A percentile compares a stretch with the other conserved stretches of the same genome.
Conservation (phyloP, 2,329 filamentous ascomycete genomes). For the Fusarium xylarioides region DNA sequence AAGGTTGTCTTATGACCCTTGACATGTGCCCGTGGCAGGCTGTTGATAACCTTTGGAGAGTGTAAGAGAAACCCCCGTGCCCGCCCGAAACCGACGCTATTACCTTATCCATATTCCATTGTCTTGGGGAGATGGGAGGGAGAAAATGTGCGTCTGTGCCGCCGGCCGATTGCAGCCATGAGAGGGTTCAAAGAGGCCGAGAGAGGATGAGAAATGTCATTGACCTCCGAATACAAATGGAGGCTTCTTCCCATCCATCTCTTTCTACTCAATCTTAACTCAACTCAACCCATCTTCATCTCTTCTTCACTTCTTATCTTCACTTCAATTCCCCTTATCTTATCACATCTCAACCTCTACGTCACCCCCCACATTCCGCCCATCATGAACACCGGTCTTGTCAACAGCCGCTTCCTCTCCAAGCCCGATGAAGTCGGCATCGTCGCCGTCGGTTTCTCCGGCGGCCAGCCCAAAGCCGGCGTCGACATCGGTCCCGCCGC, state of each 20-base stretch:
- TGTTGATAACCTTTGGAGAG: neutral
- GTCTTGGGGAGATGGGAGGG: constrained; percentile 6
- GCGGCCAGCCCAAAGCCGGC: constrained; percentile 89
- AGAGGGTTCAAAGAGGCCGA: constrained; percentile 18
- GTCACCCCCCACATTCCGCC: constrained; percentile 39
- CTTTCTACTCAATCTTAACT: neutral
- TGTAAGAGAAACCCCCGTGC: constrained; percentile 32
- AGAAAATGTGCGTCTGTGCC: constrained; percentile 13
- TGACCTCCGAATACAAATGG: constrained; percentile 36
- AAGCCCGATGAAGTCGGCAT: constrained; percentile 84
- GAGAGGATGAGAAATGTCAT: constrained; percentile 23
- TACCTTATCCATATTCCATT: constrained; percentile 36
- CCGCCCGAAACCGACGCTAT: constrained; percentile 34
- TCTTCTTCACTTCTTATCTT: neutral
- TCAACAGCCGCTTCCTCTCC: constrained; percentile 79
- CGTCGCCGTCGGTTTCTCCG: constrained; percentile 95
- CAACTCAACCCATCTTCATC: neutral
- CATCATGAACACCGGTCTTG: constrained; percentile 62
- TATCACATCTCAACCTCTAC: no score
- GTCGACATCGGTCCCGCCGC: constrained; percentile 91
- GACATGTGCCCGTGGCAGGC: neutral
- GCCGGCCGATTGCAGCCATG: constrained; percentile 43
- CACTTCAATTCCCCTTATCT: constrained; percentile 6
- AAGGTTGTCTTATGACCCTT: constrained; percentile 34
- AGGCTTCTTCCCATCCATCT: constrained; percentile 13